Evolutionary conservation across 2,329 filamentous ascomycete species (phyloP).

Genomic region (Nannizziopsis barbatae): DNA sequence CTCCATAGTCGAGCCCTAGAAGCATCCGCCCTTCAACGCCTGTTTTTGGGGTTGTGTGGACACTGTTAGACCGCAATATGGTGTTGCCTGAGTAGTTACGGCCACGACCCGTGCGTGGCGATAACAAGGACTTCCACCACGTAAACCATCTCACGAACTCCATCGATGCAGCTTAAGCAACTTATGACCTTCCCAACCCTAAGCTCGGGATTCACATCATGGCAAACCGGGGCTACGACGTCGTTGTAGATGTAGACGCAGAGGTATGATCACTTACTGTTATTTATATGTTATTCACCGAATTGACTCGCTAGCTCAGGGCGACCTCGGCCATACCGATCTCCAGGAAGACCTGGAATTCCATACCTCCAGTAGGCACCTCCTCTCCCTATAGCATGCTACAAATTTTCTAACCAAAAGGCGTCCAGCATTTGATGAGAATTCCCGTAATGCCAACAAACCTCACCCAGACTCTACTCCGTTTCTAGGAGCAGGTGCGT

Average conservation of each 20-base stretch:
- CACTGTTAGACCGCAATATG: too few relatives aligned
- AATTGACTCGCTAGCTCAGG: conserved; percentile 43
- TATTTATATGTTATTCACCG: background rate
- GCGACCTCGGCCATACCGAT: conserved; percentile 94
- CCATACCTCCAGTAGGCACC: conserved; percentile 63
- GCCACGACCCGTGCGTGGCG: conserved; percentile 10
- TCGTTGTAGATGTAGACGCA: conserved; percentile 93
- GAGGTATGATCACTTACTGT: conserved; percentile 52
- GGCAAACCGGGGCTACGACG: conserved; percentile 86
- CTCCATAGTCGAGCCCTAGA: too few relatives aligned
- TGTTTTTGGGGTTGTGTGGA: too few relatives aligned
- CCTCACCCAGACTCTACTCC: conserved; percentile 41
- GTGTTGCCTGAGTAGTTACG: conserved; percentile 1
- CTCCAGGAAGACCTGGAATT: conserved; percentile 99
- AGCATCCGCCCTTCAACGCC: too few relatives aligned
- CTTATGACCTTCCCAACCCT: background rate
- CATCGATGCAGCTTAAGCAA: background rate
- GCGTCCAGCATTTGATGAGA: conserved; percentile 54
- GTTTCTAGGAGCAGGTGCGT: conserved; percentile 36
- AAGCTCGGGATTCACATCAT: conserved; percentile 35
- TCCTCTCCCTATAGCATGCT: background rate
- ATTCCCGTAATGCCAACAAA: conserved; percentile 41
- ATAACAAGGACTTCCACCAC: background rate
- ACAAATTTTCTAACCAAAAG: conserved; percentile 9
- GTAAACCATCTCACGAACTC: background rate